Percentiles rank a stretch among this genome's conserved stretches.
Evolutionary conservation across 2,329 filamentous ascomycete species (phyloP).

Genomic region (Nothopassalora personata): DNA sequence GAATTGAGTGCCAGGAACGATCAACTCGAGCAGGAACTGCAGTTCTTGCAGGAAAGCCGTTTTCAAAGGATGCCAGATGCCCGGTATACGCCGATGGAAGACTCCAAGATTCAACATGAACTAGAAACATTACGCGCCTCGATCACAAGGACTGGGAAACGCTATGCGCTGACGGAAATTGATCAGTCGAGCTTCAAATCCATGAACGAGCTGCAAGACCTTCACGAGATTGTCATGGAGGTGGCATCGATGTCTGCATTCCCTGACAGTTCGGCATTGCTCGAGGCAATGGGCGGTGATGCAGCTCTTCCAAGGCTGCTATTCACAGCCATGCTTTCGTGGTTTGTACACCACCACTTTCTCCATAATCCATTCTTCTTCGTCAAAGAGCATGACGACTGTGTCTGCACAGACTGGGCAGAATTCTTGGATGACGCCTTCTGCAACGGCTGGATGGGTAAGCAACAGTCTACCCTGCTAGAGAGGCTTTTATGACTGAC

Average conservation of each 20-base stretch:
- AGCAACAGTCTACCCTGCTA: not conserved
- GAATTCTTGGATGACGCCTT: not conserved
- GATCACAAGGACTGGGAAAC: slow-evolving; percentile 8
- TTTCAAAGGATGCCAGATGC: slow-evolving; percentile 7
- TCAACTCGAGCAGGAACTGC: slow-evolving; percentile 8
- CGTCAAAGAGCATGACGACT: not conserved
- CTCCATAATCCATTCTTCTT: slow-evolving; percentile 10
- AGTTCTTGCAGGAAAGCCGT: slow-evolving; percentile 2
- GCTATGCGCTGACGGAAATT: not conserved
- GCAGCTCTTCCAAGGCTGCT: not conserved
- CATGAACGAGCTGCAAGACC: not conserved
- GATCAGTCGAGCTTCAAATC: not conserved
- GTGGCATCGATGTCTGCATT: not conserved
- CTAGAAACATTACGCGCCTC: slow-evolving; percentile 2
- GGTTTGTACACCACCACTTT: not conserved
- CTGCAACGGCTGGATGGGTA: not conserved
- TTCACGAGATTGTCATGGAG: not conserved
- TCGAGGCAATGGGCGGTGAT: not conserved
- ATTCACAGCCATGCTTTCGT: slow-evolving; percentile 6
- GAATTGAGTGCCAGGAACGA: not conserved
- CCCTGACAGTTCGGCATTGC: not conserved
- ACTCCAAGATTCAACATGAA: slow-evolving; percentile 4
- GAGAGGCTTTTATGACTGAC: not conserved
- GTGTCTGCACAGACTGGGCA: not conserved
- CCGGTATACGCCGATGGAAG: slow-evolving; percentile 7